Percentiles rank a stretch among this genome's conserved stretches.
These are phyloP conservation scores for Scenedesmus sp. DNA, from an alignment of 163 green algal species.

Conservation along the genomic window DNA sequence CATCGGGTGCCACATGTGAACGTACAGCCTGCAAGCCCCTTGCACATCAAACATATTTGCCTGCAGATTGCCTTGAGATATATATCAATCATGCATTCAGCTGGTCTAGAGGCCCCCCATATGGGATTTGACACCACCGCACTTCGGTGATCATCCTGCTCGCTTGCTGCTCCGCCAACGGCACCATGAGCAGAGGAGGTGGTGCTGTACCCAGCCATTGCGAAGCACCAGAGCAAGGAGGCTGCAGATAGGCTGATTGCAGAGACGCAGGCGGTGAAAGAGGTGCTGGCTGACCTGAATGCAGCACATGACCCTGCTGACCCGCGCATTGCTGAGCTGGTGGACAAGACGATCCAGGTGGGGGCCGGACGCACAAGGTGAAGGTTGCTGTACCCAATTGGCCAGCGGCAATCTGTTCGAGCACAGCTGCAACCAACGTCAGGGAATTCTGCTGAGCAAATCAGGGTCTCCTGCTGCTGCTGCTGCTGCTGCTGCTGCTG, in stretches of 20 bases:
- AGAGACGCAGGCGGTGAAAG: not conserved
- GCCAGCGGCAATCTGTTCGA: no score
- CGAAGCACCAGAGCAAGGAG: slow-evolving; percentile 14
- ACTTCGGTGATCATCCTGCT: no score
- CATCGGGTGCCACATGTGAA: no score
- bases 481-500: no score
- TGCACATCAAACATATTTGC: no score
- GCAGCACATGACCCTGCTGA: not conserved
- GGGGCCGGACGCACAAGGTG: not conserved
- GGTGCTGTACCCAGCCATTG: slow-evolving; percentile 4
- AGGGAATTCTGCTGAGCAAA: not conserved
- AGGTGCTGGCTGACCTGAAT: not conserved
- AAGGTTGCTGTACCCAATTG: no score
- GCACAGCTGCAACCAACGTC: not conserved
- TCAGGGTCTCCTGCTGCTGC: not conserved
- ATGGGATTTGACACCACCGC: no score
- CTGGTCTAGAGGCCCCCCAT: no score
- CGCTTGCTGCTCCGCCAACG: not conserved
- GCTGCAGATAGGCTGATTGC: not conserved
- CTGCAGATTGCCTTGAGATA: no score
- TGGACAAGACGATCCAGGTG: slow-evolving; percentile 1
- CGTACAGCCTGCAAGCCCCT: no score
- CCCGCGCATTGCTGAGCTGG: not conserved
- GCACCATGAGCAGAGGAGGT: not conserved
- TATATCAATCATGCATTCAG: no score